Evolutionary conservation across 192 early-diverging fungal species (phyloP).

Genomic region (Coemansia sp.): DNA sequence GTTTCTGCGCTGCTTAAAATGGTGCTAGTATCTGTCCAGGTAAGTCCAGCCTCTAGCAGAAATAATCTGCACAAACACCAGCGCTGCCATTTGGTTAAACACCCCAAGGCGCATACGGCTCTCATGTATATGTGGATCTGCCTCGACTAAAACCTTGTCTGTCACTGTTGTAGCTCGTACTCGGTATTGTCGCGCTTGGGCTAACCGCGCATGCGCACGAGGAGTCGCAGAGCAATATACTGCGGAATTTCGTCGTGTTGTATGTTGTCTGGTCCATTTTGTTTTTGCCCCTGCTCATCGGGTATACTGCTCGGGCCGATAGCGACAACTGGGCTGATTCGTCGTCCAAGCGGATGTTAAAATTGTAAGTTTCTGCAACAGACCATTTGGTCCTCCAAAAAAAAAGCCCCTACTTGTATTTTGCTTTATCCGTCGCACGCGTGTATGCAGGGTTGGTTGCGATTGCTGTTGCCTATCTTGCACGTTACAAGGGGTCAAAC

Average conservation of each 20-base stretch:
- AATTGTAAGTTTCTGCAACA: background rate
- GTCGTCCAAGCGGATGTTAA: constrained; percentile 7
- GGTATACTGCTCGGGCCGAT: constrained; percentile 26
- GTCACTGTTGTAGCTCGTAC: constrained; percentile 48
- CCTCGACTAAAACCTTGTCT: background rate
- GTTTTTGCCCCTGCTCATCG: constrained; percentile 64
- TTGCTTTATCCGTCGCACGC: background rate
- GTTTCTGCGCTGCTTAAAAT: constrained; percentile 7
- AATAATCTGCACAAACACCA: background rate
- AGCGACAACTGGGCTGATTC: constrained; percentile 8
- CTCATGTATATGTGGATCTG: background rate
- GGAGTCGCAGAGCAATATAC: constrained; percentile 48
- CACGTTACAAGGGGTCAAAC: background rate
- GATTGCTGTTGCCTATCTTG: background rate
- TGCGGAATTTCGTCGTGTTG: constrained; percentile 62
- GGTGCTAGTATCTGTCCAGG: constrained; percentile 12
- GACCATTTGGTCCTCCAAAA: background rate
- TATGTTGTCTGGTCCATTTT: constrained; percentile 60
- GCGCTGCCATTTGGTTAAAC: background rate
- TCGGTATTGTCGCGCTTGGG: constrained; percentile 56
- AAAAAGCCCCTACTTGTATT: background rate
- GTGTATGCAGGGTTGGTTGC: background rate
- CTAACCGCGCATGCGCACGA: constrained; percentile 52
- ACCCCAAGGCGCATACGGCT: background rate
- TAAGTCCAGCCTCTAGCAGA: background rate